A percentile compares a stretch with the other conserved stretches of the same genome.
Conservation (phyloP, 176 grass and related monocot species). For the Oryza punctata region DNA sequence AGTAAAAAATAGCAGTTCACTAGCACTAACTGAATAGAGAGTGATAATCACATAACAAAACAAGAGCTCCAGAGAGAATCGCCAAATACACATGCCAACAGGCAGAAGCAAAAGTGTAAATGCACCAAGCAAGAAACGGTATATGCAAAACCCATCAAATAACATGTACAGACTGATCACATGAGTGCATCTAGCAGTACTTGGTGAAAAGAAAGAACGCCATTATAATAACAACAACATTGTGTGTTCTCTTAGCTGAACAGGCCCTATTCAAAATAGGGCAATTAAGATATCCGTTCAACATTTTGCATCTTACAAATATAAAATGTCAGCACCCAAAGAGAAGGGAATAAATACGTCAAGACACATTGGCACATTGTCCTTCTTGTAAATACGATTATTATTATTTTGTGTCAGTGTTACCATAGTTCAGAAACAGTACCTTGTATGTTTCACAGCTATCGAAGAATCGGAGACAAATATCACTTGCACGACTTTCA, state of each 20-base stretch:
- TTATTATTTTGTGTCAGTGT: constrained; percentile 27
- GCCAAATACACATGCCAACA: constrained; percentile 10
- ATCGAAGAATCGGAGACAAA: constrained; percentile 81
- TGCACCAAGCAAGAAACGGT: background rate
- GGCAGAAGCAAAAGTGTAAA: constrained; percentile 2
- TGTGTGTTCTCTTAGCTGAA: background rate
- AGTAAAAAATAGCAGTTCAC: background rate
- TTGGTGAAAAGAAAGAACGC: background rate
- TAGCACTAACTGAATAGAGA: background rate
- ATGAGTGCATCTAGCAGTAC: background rate
- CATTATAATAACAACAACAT: constrained; percentile 1
- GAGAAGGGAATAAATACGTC: background rate
- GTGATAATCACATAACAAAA: background rate
- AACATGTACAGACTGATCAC: constrained; percentile 16
- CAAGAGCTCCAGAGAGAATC: background rate
- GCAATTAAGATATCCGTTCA: background rate
- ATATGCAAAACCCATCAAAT: background rate
- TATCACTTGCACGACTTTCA: constrained; percentile 94
- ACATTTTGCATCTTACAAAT: background rate
- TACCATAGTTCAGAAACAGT: constrained; percentile 15
- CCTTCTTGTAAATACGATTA: background rate
- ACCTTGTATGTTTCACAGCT: constrained; percentile 94
- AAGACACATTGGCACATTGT: background rate
- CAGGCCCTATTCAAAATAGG: background rate
- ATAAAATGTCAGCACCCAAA: background rate